Percentiles rank a stretch among this genome's conserved stretches.
phyloP scores from a whole-genome alignment of 768 basidiomycete species.

The Inosperma sp. region DNA sequence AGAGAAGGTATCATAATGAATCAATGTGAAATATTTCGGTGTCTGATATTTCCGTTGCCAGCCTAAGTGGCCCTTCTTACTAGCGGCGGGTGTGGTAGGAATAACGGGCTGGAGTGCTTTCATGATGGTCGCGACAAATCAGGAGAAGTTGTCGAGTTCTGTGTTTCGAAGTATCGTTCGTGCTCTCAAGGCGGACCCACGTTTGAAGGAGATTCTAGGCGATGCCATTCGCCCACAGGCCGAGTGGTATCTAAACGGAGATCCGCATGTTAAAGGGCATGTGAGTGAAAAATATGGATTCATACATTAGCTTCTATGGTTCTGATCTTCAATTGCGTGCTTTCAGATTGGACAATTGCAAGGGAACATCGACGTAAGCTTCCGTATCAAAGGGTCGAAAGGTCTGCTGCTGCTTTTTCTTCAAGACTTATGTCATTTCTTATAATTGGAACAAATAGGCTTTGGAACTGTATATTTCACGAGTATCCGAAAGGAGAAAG shows the following conservation, averaged over 20 bases:
- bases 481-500: conserved; percentile 73
- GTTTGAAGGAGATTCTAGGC: conserved; percentile 52
- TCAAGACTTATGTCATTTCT: not conserved
- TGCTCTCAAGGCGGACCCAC: conserved; percentile 49
- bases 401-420: too few relatives aligned
- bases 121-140: conserved; percentile 65
- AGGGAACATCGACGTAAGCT: conserved; percentile 75
- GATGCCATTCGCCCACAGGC: conserved; percentile 62
- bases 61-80: conserved; percentile 56
- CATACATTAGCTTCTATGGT: not conserved
- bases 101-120: conserved; percentile 64
- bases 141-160: conserved; percentile 73
- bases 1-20: conserved; percentile 23
- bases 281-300: conserved; percentile 36
- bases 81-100: conserved; percentile 48
- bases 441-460: conserved; percentile 33
- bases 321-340: not conserved
- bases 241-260: conserved; percentile 73
- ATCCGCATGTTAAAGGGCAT: conserved; percentile 64
- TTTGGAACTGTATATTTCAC: conserved; percentile 80
- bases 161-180: conserved; percentile 64
- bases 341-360: conserved; percentile 65
- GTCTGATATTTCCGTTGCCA: conserved; percentile 15
- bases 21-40: not conserved
- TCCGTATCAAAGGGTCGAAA: conserved; percentile 68